Evolutionary conservation across 768 basidiomycete species (phyloP), one percentile per base, ranked within the genome.

Genomic region (Mycena filopes): DNA sequence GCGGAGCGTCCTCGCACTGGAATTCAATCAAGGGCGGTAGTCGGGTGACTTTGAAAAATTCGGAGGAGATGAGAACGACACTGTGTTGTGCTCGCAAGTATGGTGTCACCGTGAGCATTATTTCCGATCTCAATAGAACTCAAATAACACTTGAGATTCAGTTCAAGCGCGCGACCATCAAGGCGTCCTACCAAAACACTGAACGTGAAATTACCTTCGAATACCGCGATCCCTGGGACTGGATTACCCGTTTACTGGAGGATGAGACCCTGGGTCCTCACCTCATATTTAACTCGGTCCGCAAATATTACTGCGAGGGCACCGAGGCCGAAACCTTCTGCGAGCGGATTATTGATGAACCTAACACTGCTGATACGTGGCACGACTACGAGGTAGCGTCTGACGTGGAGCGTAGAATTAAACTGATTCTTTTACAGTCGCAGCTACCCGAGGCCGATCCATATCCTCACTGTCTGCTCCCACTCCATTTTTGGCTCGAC

Each of bases 151-250:
- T 28, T 28, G 16, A 7, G 48, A 33, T 21, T 41, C 31, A 75
- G 74, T 76, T 76, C 46, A 69, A 64, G 41, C 16, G 41, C 0
- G 70, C 45, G 15, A 45, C 9, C 7, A 66, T 76, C 7, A 23
- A 60, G 2, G 68, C 67, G 28, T 57, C 6, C 29, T 75, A 71
- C 33, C 38, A 69, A 16, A 68, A 70, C 5, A 53, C 67, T 38
- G 31, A 2, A 3, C 62, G 63, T 11, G 48, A 60, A 26, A 72
- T 72, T 49, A 28, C 57, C 20, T 78, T 77, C 38, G 46, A 71
- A 20, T 78, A 75, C 57, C 72, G 69, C 1, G 72, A 77, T 65
- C 74, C 72, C 8, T 78, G 77, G 77, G 69, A 75, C 15, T 76
- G 65, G 58, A 70, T 73, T 10, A n/a, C 72, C 2, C 48, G 26